These are phyloP conservation scores for Eimeria sp. DNA, from an alignment of 169 alveolate species.

Conservation along the genomic window DNA sequence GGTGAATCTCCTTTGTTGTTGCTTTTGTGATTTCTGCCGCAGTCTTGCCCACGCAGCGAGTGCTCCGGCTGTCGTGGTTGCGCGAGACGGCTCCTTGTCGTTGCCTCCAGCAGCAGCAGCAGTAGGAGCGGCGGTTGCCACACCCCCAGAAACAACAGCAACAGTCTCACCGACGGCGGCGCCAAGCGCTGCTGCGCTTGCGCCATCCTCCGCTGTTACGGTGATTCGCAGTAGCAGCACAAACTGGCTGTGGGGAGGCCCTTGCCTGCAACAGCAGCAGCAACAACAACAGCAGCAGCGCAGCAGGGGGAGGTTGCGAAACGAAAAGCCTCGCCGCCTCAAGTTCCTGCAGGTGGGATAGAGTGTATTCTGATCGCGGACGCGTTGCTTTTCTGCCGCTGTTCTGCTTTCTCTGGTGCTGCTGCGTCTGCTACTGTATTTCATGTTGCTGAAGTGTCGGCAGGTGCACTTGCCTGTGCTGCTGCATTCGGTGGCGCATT, in stretches of 20 bases:
- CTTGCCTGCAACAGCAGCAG: conserved; percentile 75
- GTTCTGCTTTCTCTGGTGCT: background rate
- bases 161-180: conserved; percentile 6
- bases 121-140: conserved; percentile 41
- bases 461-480: no score
- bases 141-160: conserved; percentile 18
- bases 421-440: background rate
- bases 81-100: conserved; percentile 34
- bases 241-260: conserved; percentile 68
- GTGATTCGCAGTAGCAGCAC: conserved; percentile 40
- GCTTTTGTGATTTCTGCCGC: conserved; percentile 9
- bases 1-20: background rate
- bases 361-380: background rate
- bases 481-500: background rate
- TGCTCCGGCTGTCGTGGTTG: conserved; percentile 40
- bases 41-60: conserved; percentile 65
- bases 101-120: conserved; percentile 43
- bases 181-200: conserved; percentile 34
- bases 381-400: background rate
- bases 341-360: conserved; percentile 40
- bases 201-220: conserved; percentile 38
- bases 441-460: background rate
- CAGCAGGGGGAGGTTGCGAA: conserved; percentile 69
- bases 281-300: conserved; percentile 83
- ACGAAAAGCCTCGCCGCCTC: conserved; percentile 77